These are phyloP conservation scores for Pseudopyricularia javanii DNA, from an alignment of 2,329 filamentous ascomycete species.

Conservation along the genomic window DNA sequence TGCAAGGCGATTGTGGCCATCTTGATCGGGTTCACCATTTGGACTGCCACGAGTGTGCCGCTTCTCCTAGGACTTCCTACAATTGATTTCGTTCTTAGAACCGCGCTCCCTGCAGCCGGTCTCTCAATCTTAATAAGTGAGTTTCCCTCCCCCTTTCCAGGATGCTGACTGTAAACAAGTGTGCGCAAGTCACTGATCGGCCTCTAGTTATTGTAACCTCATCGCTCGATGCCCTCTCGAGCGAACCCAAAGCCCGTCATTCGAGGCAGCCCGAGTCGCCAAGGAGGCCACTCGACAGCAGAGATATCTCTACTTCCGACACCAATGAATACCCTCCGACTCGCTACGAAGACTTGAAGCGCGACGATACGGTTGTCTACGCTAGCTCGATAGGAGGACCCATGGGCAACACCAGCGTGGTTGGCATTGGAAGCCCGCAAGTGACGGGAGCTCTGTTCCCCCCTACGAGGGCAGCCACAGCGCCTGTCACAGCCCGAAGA, in stretches of 20 bases:
- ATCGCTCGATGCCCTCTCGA: conserved; percentile 21
- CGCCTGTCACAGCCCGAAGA: conserved; percentile 5
- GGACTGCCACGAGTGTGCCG: conserved; percentile 40
- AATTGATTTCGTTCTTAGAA: conserved; percentile 30
- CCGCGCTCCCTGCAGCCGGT: conserved; percentile 36
- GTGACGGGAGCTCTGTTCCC: conserved; percentile 29
- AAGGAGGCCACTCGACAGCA: conserved; percentile 18
- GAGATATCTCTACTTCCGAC: conserved; percentile 27
- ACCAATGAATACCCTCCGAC: conserved; percentile 28
- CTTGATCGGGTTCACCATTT: conserved; percentile 32
- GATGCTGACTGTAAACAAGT: neutral
- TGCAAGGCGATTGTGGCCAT: conserved; percentile 28
- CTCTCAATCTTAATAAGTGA: conserved; percentile 36
- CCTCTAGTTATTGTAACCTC: conserved; percentile 23
- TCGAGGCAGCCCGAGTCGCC: conserved; percentile 25
- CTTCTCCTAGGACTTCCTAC: conserved; percentile 34
- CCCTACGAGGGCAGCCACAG: conserved; percentile 20
- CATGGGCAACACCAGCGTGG: conserved; percentile 9
- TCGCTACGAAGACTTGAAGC: conserved; percentile 37
- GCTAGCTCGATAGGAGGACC: conserved; percentile 1
- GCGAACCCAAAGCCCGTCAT: conserved; percentile 12
- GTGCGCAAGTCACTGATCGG: conserved; percentile 7
- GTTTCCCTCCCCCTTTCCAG: too few species aligned
- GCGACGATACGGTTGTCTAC: conserved; percentile 23
- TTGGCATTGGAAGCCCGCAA: conserved; percentile 23